Evolutionary conservation across 345 rosid genomes (phyloP).

Genomic region (Xanthoceras sorbifolium): DNA sequence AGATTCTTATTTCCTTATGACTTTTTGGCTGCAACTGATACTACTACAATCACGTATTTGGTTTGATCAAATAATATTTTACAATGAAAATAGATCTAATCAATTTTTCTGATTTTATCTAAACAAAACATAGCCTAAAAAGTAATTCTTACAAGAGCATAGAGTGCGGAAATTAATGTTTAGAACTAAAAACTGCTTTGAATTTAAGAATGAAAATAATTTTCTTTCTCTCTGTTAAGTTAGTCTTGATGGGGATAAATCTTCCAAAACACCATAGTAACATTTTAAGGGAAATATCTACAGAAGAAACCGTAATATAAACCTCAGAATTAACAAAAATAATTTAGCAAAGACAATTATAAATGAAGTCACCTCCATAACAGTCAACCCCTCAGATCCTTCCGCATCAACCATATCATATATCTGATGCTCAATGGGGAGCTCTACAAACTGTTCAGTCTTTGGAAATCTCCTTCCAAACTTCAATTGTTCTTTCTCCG

Average conservation of each 20-base stretch:
- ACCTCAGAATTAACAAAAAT: conserved; percentile 4
- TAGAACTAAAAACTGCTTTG: background rate
- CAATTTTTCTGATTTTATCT: background rate
- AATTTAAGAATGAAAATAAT: background rate
- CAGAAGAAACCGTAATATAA: background rate
- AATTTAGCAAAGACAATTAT: conserved; percentile 2
- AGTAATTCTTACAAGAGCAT: background rate
- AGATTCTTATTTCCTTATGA: background rate
- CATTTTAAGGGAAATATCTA: background rate
- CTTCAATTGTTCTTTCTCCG: conserved; percentile 49
- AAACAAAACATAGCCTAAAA: background rate
- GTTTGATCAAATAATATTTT: background rate
- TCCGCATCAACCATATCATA: conserved; percentile 83
- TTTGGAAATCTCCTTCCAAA: conserved; percentile 66
- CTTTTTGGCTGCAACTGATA: background rate
- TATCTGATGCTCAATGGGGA: conserved; percentile 79
- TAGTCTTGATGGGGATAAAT: background rate
- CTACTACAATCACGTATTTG: background rate
- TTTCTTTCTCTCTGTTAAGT: background rate
- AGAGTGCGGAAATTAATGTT: background rate
- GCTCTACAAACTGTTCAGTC: conserved; percentile 76
- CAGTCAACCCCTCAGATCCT: conserved; percentile 67
- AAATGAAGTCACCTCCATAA: conserved; percentile 62
- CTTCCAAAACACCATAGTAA: background rate
- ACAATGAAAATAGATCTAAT: background rate